Conservation (phyloP, 306 rosid genomes). For the Styphnolobium japonicum region DNA sequence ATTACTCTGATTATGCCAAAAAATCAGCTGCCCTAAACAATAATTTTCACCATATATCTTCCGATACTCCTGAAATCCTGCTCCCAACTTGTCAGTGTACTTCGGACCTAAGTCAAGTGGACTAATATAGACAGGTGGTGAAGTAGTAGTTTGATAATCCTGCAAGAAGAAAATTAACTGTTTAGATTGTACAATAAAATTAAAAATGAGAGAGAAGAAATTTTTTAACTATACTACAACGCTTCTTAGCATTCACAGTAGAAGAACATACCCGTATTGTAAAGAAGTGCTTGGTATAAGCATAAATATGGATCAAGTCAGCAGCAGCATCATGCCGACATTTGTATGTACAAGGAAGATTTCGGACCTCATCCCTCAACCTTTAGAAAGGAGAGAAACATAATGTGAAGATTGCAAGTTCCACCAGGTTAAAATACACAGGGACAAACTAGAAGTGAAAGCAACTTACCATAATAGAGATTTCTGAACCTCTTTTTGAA, state of each 20-base stretch:
- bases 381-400: constrained; percentile 37
- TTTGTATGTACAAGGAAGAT: constrained; percentile 89
- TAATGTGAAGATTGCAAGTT: neutral
- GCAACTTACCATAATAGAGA: constrained; percentile 71
- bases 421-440: constrained; percentile 17
- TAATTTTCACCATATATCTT: constrained; percentile 89
- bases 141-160: constrained; percentile 80
- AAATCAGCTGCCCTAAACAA: constrained; percentile 96
- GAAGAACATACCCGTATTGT: constrained; percentile 72
- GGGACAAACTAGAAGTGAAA: neutral
- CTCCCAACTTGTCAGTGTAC: constrained; percentile 70
- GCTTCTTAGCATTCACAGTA: neutral
- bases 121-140: constrained; percentile 97
- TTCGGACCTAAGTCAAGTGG: constrained; percentile 99
- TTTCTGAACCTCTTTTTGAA: constrained; percentile 68
- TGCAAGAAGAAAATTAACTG: constrained; percentile 32
- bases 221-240: neutral
- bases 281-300: constrained; percentile 80
- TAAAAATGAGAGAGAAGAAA: neutral
- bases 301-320: constrained; percentile 93
- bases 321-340: constrained; percentile 99
- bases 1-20: constrained; percentile 91
- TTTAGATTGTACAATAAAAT: constrained; percentile 3
- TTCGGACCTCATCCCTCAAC: constrained; percentile 98
- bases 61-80: constrained; percentile 76